Evolutionary conservation across 2,329 filamentous ascomycete species (phyloP), one percentile per base, ranked within the genome.

Genomic region (Monilinia polystroma): DNA sequence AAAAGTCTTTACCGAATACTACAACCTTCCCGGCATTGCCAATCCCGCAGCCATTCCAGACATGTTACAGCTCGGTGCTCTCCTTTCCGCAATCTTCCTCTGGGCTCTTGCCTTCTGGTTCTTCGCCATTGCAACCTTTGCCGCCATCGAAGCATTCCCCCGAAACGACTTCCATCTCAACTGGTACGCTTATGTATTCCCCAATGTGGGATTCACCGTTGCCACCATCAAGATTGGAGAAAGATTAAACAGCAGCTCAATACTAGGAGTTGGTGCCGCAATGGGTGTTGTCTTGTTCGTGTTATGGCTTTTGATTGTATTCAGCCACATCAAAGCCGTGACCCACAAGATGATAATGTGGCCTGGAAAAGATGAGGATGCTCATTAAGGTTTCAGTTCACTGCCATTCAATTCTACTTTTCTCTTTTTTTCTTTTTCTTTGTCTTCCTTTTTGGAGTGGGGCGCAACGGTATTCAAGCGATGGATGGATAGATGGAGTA

Each of bases 151-250:
- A 79, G 23, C 66, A n/a, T 35, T 59, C 32, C 41, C 75, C 84
- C 43, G 81, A 82, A 3, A 81, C 80, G 73, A 78, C 79, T 87
- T 87, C 70, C 83, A 86, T 68, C 79, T 89, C 2, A 85, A 84
- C 0, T 89, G 85, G 85, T 90, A 85, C 83, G 85, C 86, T 0
- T 82, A 85, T 75, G 83, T 87, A 12, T 87, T 87, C 75, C 85
- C 85, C 56, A 87, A 87, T 75, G 84, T 82, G 0, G 85, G 85
- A 4, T 87, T 87, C 72, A 82, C 82, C 4, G 77, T 87, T 57
- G 82, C 82, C 2, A 86, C 84, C 0, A 85, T 86, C 60, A 77
- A 81, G 8, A 82, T 87, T 29, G 83, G 81, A 0, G 80, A 80
- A 5, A 79, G 81, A 47, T 77, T 87, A 10, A 73, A 76, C 58